phyloP scores from a whole-genome alignment of 768 basidiomycete species.

The Mycena belliarum region DNA sequence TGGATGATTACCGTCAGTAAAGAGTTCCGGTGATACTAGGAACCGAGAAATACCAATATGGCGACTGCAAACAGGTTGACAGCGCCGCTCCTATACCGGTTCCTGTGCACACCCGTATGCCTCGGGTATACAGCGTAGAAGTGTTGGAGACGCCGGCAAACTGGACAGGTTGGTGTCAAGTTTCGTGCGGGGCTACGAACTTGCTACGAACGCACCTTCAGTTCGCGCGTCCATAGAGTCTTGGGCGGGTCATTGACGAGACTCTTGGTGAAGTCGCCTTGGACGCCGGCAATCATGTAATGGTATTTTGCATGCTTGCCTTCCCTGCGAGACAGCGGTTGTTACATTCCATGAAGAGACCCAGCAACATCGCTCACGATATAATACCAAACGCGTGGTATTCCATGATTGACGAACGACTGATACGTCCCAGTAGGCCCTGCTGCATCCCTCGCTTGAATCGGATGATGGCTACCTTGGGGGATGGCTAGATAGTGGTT shows the following conservation, averaged over 20 bases:
- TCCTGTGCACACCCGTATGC: conserved; percentile 81
- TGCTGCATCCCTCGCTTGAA: conserved; percentile 86
- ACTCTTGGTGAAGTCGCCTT: conserved; percentile 74
- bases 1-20: conserved; percentile 24
- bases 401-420: conserved; percentile 73
- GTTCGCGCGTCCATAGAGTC: conserved; percentile 75
- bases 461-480: conserved; percentile 76
- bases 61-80: conserved; percentile 76
- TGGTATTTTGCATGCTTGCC: conserved; percentile 73
- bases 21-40: not conserved
- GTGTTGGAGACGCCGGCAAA: conserved; percentile 82
- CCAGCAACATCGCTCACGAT: conserved; percentile 41
- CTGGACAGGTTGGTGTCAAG: conserved; percentile 34
- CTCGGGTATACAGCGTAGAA: conserved; percentile 75
- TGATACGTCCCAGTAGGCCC: conserved; percentile 72
- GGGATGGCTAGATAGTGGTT: conserved; percentile 56
- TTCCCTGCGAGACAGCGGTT: conserved; percentile 46
- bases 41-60: conserved; percentile 54
- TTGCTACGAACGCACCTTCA: conserved; percentile 55
- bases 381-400: conserved; percentile 83
- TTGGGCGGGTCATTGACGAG: conserved; percentile 51
- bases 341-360: not conserved
- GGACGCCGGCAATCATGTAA: conserved; percentile 81
- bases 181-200: conserved; percentile 4
- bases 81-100: conserved; percentile 81